Evolutionary conservation across 176 grass and related monocot species (phyloP), one percentile per base, ranked within the genome.

Genomic region (Rhynchospora tenuis): DNA sequence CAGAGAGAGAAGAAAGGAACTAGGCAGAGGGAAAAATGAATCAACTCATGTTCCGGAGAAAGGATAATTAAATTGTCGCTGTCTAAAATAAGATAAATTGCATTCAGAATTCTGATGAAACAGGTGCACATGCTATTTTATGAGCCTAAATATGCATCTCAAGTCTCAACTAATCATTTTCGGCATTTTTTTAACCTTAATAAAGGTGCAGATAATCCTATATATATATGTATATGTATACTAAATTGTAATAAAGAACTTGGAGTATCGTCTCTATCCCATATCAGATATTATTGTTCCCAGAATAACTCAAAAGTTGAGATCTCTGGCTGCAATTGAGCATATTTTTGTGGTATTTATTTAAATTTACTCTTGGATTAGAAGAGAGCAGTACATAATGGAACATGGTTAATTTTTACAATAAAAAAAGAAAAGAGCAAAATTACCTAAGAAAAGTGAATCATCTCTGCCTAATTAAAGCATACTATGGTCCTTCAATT

Each of bases 11-110:
- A 67, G 12, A 67, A 13, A 65, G 50, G 42, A 38, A 15, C 17
- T 6, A 43, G 42, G 19, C 8, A 43, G 19, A 69, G 65, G 42
- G 31, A 26, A 69, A 31, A 68, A 19, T 42, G 13, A 27, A 64
- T 28, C 1, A 10, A 64, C 24, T 28, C 2, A 14, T 64, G 23
- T 28, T 28, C 11, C 12, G 4, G 26, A 68, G 26, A 58, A 45
- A 28, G 46, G 1, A 28, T 38, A 38, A 38, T 38, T 79, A 10
- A 54, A 56, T 79, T 14, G 24, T 58, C 15, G 65, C 31, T 0
- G 42, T 16, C 65, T 69, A 69, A 69, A 69, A 69, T 69, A 69
- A 69, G 65, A n/a, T 69, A 69, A 69, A 12, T 26, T 62, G 19
- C 22, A 9, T 22, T 62, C 22, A 10, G n/a, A 62, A 62, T 62